Percentiles rank a stretch among this genome's conserved stretches.
phyloP scores from a whole-genome alignment of 495 filamentous ascomycete genomes.

The Aspergillus biplanus region DNA sequence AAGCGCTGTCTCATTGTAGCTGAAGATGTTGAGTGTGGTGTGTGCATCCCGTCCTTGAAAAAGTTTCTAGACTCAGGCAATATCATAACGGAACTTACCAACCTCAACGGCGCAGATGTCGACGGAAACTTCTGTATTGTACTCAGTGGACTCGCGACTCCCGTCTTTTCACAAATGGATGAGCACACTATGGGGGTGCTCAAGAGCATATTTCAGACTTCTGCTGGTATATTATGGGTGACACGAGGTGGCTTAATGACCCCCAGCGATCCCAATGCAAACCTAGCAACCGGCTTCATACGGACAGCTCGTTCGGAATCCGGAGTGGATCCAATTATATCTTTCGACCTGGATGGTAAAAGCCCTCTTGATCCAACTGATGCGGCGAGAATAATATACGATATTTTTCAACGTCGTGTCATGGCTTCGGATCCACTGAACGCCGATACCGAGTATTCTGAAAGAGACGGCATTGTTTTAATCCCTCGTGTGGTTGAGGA shows the following conservation, averaged over 20 bases:
- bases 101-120: conserved; percentile 19
- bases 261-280: conserved; percentile 27
- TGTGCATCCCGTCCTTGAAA: conserved; percentile 1
- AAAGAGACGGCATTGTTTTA: conserved; percentile 23
- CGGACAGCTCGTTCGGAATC: conserved; percentile 39
- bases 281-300: conserved; percentile 31
- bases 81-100: conserved; percentile 7
- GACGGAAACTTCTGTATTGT: conserved; percentile 32
- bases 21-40: neutral
- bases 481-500: conserved; percentile 33
- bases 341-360: conserved; percentile 30
- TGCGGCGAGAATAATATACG: conserved; percentile 19
- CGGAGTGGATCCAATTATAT: conserved; percentile 30
- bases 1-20: conserved; percentile 24
- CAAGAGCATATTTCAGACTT: conserved; percentile 29
- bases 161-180: conserved; percentile 15
- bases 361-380: conserved; percentile 1
- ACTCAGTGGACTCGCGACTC: conserved; percentile 18
- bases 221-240: conserved; percentile 35
- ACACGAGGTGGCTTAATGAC: conserved; percentile 25
- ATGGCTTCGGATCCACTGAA: neutral
- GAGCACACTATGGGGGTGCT: conserved; percentile 17
- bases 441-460: conserved; percentile 31
- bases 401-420: conserved; percentile 25
- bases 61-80: neutral